Evolutionary conservation across 768 basidiomycete species (phyloP), one percentile per base, ranked within the genome.

Genomic region (Lactarius hengduanensis): DNA sequence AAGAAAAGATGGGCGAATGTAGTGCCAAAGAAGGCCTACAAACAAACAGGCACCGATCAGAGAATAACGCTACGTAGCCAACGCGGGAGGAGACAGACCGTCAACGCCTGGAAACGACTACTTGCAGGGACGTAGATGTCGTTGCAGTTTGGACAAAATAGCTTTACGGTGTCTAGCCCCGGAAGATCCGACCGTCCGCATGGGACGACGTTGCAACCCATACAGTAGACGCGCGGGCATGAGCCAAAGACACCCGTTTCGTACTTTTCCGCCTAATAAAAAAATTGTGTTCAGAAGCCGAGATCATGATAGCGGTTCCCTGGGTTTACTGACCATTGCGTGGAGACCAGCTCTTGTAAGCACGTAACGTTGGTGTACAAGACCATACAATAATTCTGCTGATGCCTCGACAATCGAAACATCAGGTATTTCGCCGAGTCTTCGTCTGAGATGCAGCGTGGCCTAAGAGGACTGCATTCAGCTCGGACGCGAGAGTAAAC

Each of bases 1-100:
- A 98, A 98, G 80, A 98, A 96, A 30, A 99, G 83, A 73, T 98
- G 95, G 1, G 96, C 83, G 76, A 99, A 99, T n/a, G 96, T 98
- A 0, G 96, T 98, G 26, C 97, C 97, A 80, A 99, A 99, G 80
- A 98, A 99, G 13, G 97, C 96, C 96, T 98, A 69, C 41, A 67
- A 64, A 72, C 40, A 57, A 38, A 20, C 16, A 22, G 28, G 57
- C 47, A 41, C n/a, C 11, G 11, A 28, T 66, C 32, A 58, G 45
- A 57, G 15, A 57, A 40, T 9, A 20, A 20, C 5, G 28, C 6
- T 38, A 62, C 18, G 30, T 43, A 63, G 41, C 57, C 20, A 61
- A 62, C 57, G 26, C 40, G 58, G 59, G 30, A 34, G 13, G 59
- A 36, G 50, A 78, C 87, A 72, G 73, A 92, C 96, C 97, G 77